Base-by-base conservation (phyloP, 2,329 filamentous ascomycete genomes). In the Penicillium aurantiogriseum region DNA sequence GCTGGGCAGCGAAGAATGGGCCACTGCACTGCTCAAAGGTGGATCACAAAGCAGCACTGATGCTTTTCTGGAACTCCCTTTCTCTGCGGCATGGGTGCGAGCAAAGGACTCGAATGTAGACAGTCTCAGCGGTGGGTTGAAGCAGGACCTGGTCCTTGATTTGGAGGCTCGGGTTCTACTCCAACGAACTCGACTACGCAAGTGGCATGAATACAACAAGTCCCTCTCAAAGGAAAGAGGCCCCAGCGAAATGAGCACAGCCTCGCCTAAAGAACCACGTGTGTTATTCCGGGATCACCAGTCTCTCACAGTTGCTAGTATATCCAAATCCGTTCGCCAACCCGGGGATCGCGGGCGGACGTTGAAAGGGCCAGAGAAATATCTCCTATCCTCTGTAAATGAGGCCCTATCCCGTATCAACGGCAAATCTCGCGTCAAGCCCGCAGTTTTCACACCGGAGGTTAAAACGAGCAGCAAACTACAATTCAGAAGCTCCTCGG, bases 1-100 rank as follows among this genome's bases (percentile, higher is more conserved):
- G 92, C 80, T 89, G 15, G 92, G 91, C 2, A 85, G 88, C 67
- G 84, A 88, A 58, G 82, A 85, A 55, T 93, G 91, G 88, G 82
- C 90, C 65, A 83, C 90, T 47, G 80, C 85, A 2, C 76, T 96
- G 21, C 71, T 94, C 0, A 80, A 87, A 50, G 90, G 90, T 2
- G 87, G 90, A 45, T 78, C 79, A 21, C 78, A 77, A 8, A 75
- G 79, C 2, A 78, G 78, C 27, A 82, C 79, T 33, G 88, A 89
- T 59, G 82, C 80, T 0, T 77, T 94, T n/a, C 71, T 96, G 15
- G 81, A 82, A 2, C 81, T 81, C 36, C 79, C 85, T 0, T 94
- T 92, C 61, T 83, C 89, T 31, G 79, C 85, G 9, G 83, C 94
- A 1, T 95, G 89, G 90, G 75, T 81, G 6, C 81, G 84, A 44